Evolutionary conservation across 108 stramenopile species (phyloP).

Genomic region (Fragilariopsis cylindrus): DNA sequence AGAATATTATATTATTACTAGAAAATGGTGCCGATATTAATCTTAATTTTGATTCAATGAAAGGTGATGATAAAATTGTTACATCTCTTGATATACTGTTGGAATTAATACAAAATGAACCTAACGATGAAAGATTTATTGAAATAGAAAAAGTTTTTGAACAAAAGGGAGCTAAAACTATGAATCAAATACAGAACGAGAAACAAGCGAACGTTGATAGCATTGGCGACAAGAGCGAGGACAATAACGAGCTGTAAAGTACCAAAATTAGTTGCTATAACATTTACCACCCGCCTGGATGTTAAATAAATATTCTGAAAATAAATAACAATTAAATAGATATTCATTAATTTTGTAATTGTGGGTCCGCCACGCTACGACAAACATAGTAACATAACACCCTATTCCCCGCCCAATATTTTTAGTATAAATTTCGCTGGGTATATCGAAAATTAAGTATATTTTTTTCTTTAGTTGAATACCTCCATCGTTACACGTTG

Average conservation of each 20-base stretch:
- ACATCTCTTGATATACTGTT: conserved; percentile 74
- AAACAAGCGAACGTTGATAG: not conserved
- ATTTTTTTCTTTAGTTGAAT: conserved; percentile 16
- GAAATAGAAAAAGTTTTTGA: conserved; percentile 52
- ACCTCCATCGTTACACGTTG: conserved; percentile 27
- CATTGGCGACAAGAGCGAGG: too few species aligned
- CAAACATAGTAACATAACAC: too few species aligned
- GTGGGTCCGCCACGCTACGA: too few species aligned
- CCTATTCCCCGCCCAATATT: too few species aligned
- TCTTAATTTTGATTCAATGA: conserved; percentile 71
- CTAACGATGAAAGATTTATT: conserved; percentile 45
- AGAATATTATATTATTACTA: conserved; percentile 61
- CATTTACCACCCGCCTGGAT: too few species aligned
- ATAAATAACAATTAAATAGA: too few species aligned
- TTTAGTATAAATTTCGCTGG: too few species aligned
- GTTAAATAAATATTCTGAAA: too few species aligned
- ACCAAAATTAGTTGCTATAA: too few species aligned
- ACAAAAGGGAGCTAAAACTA: conserved; percentile 48
- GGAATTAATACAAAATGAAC: conserved; percentile 50
- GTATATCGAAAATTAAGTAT: not conserved
- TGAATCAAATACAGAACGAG: conserved; percentile 14
- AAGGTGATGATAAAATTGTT: conserved; percentile 9
- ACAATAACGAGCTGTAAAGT: not conserved
- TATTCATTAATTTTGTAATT: too few species aligned
- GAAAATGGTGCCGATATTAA: conserved; percentile 77